phyloP scores from a whole-genome alignment of 129 eudicot genomes.

The Glebionis coronaria region DNA sequence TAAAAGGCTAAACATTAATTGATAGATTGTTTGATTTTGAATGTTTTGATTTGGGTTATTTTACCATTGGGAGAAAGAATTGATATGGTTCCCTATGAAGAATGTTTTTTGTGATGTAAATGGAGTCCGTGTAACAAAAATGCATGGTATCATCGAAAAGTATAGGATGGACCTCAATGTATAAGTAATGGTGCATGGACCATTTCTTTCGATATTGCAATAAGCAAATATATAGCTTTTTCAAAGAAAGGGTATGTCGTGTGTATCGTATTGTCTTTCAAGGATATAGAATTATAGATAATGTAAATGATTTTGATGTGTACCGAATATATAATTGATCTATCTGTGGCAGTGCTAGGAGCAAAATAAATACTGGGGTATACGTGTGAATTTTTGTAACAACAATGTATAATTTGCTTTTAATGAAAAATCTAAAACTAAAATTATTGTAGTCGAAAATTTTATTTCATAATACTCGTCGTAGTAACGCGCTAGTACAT shows the following conservation, averaged over 20 bases:
- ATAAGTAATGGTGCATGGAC: slow-evolving; percentile 29
- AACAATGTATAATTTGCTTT: not conserved
- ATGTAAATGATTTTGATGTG: not conserved
- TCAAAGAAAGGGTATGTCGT: not conserved
- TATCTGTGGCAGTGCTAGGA: not conserved
- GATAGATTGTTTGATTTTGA: slow-evolving; percentile 21
- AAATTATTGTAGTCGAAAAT: too few relatives aligned
- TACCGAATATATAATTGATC: not conserved
- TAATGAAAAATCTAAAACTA: too few relatives aligned
- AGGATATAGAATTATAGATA: not conserved
- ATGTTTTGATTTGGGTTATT: slow-evolving; percentile 29
- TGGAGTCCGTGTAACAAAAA: slow-evolving; percentile 23
- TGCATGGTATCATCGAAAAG: slow-evolving; percentile 24
- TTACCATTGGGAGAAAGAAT: slow-evolving; percentile 29
- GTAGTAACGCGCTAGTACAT: too few relatives aligned
- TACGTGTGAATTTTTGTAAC: not conserved
- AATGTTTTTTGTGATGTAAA: slow-evolving; percentile 34
- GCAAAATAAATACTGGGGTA: not conserved
- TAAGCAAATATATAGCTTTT: not conserved
- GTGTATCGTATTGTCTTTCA: not conserved
- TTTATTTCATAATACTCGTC: too few relatives aligned
- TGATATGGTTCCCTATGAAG: slow-evolving; percentile 34
- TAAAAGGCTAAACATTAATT: slow-evolving; percentile 28
- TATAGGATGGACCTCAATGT: slow-evolving; percentile 17
- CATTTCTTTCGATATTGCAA: slow-evolving; percentile 22